Percentiles rank a stretch among this genome's conserved stretches.
These are phyloP conservation scores for Neopestalotiopsis rosae DNA, from an alignment of 2,329 filamentous ascomycete species.

Conservation along the genomic window DNA sequence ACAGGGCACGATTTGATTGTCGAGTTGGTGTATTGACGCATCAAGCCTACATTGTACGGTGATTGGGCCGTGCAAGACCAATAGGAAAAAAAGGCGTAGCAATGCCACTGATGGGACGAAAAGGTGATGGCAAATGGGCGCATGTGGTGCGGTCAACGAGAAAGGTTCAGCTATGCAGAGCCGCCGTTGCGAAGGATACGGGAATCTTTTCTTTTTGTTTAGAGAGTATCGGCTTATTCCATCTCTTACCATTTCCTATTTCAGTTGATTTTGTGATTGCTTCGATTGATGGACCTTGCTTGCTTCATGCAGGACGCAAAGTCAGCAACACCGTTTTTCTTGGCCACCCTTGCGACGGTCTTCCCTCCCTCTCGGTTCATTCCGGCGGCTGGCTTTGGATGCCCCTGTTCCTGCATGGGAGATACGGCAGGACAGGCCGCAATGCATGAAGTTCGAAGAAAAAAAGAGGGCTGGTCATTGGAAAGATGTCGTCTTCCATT, in stretches of 20 bases:
- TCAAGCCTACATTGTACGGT: too few relatives aligned
- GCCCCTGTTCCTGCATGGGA: not conserved
- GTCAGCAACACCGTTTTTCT: not conserved
- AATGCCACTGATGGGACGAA: too few relatives aligned
- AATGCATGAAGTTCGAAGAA: too few relatives aligned
- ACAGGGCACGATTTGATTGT: too few relatives aligned
- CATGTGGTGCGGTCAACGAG: not conserved
- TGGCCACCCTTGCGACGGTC: not conserved
- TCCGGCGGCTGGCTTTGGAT: not conserved
- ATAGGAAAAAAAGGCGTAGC: too few relatives aligned
- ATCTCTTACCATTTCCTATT: not conserved
- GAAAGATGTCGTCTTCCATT: not conserved
- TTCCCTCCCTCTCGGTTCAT: not conserved
- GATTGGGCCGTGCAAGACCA: too few relatives aligned
- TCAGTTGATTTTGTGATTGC: not conserved
- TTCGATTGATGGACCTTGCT: not conserved
- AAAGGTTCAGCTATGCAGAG: not conserved
- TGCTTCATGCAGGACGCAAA: not conserved
- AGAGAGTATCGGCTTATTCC: not conserved
- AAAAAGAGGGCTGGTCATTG: too few relatives aligned
- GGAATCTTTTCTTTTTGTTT: not conserved
- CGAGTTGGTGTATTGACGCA: too few relatives aligned
- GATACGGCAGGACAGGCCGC: not conserved
- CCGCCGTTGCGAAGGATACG: not conserved
- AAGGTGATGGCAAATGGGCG: not conserved